These are phyloP conservation scores for Lithocarpus polystachyus DNA, from an alignment of 306 rosid genomes.

Conservation along the genomic window DNA sequence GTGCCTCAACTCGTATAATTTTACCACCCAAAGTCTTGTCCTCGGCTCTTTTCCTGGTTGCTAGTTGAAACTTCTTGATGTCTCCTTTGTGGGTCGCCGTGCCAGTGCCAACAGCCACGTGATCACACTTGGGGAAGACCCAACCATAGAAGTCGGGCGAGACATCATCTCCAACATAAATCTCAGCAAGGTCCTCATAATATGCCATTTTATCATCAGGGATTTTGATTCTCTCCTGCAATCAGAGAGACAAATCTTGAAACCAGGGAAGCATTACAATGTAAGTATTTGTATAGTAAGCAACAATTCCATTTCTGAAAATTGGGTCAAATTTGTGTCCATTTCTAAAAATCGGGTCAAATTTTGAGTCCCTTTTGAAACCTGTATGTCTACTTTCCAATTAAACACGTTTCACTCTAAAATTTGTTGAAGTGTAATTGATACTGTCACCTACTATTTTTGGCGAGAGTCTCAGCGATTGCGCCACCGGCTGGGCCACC, in stretches of 20 bases:
- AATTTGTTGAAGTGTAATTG: too few species aligned
- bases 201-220: slow-evolving; percentile 93
- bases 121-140: slow-evolving; percentile 98
- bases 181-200: slow-evolving; percentile 89
- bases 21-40: slow-evolving; percentile 92
- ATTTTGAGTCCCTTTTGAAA: too few species aligned
- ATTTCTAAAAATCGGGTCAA: too few species aligned
- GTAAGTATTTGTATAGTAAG: background rate
- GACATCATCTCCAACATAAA: slow-evolving; percentile 97
- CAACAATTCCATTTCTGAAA: too few species aligned
- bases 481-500: slow-evolving; percentile 90
- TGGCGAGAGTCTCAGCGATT: slow-evolving; percentile 76
- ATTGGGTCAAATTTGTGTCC: too few species aligned
- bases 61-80: slow-evolving; percentile 97
- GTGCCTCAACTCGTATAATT: slow-evolving; percentile 94
- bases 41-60: slow-evolving; percentile 89
- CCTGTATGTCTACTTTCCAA: too few species aligned
- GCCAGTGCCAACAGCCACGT: slow-evolving; percentile 96
- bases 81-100: slow-evolving; percentile 97
- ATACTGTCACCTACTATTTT: background rate
- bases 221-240: slow-evolving; percentile 86
- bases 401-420: too few species aligned
- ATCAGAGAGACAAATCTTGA: slow-evolving; percentile 11
- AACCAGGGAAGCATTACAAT: background rate
- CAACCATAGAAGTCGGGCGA: slow-evolving; percentile 96